These are phyloP conservation scores for Patellaria atrata DNA, from an alignment of 495 filamentous ascomycete genomes.

Conservation along the genomic window DNA sequence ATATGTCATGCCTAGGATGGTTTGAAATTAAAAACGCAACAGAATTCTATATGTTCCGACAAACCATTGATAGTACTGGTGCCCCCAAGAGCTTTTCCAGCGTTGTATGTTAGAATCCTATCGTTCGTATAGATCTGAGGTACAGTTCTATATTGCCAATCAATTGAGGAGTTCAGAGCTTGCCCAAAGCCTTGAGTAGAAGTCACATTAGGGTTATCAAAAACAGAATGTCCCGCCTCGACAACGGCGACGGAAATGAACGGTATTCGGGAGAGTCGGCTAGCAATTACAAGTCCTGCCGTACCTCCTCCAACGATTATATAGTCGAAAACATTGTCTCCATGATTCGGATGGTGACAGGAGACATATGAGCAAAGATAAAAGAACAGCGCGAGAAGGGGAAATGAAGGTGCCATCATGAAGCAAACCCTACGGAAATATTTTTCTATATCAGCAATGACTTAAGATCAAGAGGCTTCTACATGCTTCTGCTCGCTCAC, in stretches of 20 bases:
- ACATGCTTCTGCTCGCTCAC: no score
- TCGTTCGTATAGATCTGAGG: slow-evolving; percentile 31
- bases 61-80: slow-evolving; percentile 39
- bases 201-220: slow-evolving; percentile 37
- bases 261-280: slow-evolving; percentile 36
- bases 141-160: slow-evolving; percentile 37
- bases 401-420: no score
- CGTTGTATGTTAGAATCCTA: slow-evolving; percentile 25
- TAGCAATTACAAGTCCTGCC: slow-evolving; percentile 38
- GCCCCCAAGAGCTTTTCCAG: slow-evolving; percentile 39
- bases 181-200: slow-evolving; percentile 26
- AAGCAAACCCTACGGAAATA: no score
- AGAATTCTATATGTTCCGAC: slow-evolving; percentile 22
- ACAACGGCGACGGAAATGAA: slow-evolving; percentile 35
- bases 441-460: no score
- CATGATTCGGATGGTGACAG: no score
- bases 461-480: no score
- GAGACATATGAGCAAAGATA: no score
- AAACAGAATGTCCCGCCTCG: slow-evolving; percentile 39
- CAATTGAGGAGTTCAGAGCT: slow-evolving; percentile 32
- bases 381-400: no score
- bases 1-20: slow-evolving; percentile 34
- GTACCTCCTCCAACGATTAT: slow-evolving; percentile 15
- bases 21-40: not conserved
- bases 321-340: slow-evolving; percentile 3